A percentile compares a stretch with the other conserved stretches of the same genome.
Conservation (phyloP, 1,139 yeast genomes). For the Geotrichum phurueaensis region DNA sequence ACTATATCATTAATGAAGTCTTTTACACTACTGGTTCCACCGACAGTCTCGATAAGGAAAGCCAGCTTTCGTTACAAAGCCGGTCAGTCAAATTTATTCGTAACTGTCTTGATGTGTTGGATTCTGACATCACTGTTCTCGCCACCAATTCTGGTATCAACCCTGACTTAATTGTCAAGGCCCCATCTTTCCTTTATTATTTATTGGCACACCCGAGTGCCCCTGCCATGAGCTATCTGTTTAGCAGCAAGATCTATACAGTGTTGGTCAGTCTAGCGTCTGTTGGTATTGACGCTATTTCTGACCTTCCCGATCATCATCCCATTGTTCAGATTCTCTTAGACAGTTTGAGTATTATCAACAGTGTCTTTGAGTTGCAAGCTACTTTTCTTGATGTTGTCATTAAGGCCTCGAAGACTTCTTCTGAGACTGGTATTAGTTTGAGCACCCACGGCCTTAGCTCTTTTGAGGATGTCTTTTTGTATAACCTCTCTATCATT, state of each 20-base stretch:
- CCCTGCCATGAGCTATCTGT: constrained; percentile 55
- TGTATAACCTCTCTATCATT: constrained; percentile 61
- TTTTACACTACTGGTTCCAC: constrained; percentile 43
- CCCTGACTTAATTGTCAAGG: constrained; percentile 46
- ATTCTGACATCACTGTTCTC: constrained; percentile 49
- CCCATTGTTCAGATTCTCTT: constrained; percentile 37
- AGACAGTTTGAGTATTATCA: constrained; percentile 41
- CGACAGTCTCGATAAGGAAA: constrained; percentile 29
- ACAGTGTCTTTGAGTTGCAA: constrained; percentile 51
- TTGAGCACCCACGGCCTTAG: constrained; percentile 58
- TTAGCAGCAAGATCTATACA: constrained; percentile 52
- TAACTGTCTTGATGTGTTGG: constrained; percentile 53
- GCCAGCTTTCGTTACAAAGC: constrained; percentile 47
- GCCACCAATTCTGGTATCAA: constrained; percentile 47
- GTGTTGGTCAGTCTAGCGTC: constrained; percentile 51
- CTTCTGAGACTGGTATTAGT: constrained; percentile 29
- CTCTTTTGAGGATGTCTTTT: constrained; percentile 63
- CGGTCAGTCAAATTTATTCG: constrained; percentile 49
- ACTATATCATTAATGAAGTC: constrained; percentile 61
- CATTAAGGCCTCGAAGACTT: constrained; percentile 22
- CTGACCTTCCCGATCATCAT: constrained; percentile 38
- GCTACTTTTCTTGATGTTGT: constrained; percentile 33
- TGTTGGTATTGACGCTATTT: constrained; percentile 51
- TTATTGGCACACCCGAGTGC: constrained; percentile 62
- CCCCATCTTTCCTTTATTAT: constrained; percentile 37